Percentiles rank a stretch among this genome's conserved stretches.
Evolutionary conservation across 73 alveolate species (phyloP).

Genomic region (Paramecium tetraurelia): DNA sequence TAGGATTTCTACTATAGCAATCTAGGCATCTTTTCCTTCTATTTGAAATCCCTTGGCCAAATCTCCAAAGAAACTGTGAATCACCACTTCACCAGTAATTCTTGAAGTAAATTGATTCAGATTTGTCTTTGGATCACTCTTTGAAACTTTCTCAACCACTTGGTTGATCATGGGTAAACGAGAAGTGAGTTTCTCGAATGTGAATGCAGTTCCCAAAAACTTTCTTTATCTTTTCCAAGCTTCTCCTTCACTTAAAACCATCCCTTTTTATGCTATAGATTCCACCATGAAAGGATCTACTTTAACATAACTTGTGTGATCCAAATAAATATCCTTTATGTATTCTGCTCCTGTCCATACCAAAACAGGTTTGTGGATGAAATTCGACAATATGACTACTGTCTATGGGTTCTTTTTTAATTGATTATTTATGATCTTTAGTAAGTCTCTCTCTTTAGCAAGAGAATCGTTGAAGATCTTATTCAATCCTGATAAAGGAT

Average conservation of each 20-base stretch:
- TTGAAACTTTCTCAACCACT: background rate
- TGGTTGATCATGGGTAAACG: conserved; percentile 30
- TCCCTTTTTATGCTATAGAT: background rate
- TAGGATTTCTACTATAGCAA: background rate
- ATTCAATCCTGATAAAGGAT: background rate
- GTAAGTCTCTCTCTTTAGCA: background rate
- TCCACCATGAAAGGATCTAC: background rate
- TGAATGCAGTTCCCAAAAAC: background rate
- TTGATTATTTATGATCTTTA: background rate
- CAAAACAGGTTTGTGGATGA: background rate
- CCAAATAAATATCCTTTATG: background rate
- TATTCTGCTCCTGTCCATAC: background rate
- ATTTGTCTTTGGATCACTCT: background rate
- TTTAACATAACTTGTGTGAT: background rate
- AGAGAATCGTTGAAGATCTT: background rate
- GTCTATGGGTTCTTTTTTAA: background rate
- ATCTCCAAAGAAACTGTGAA: conserved; percentile 5
- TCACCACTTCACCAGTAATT: conserved; percentile 43
- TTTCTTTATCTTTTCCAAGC: background rate
- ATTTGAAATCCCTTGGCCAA: background rate
- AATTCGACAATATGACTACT: background rate
- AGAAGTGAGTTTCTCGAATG: background rate
- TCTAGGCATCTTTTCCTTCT: background rate
- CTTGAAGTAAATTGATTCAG: background rate
- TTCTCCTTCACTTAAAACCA: background rate